Conservation (phyloP, 176 grass and related monocot species). For the Carex cristatella region DNA sequence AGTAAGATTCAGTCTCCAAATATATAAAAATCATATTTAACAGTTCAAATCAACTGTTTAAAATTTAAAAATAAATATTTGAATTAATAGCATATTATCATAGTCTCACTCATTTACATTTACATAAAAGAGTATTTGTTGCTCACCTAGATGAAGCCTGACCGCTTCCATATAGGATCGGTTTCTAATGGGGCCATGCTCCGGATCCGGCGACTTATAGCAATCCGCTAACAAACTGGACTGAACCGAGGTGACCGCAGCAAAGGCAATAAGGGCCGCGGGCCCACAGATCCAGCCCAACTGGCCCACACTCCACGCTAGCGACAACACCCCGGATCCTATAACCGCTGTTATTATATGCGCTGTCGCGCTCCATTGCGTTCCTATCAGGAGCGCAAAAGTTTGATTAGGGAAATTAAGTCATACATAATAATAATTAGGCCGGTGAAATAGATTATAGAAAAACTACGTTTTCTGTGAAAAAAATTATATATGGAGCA, state of each 20-base stretch:
- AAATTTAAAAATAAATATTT: no score
- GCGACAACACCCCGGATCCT: slow-evolving; percentile 64
- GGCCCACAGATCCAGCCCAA: slow-evolving; percentile 69
- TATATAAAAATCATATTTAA: no score
- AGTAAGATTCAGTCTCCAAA: no score
- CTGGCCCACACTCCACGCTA: slow-evolving; percentile 84
- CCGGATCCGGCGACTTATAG: slow-evolving; percentile 55
- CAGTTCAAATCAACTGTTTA: no score
- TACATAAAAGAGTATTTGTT: neutral
- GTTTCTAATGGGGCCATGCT: slow-evolving; percentile 48
- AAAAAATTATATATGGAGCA: no score
- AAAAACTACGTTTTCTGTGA: no score
- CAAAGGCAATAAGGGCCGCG: slow-evolving; percentile 45
- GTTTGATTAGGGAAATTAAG: neutral
- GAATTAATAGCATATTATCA: no score
- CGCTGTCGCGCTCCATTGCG: slow-evolving; percentile 67
- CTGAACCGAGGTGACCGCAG: slow-evolving; percentile 48
- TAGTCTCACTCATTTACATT: no score
- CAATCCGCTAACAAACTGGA: slow-evolving; percentile 54
- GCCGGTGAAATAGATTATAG: no score
- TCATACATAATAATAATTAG: no score
- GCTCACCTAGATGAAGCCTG: slow-evolving; percentile 49
- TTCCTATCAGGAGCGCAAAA: slow-evolving; percentile 26
- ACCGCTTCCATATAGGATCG: slow-evolving; percentile 70
- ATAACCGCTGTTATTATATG: slow-evolving; percentile 85